Percentiles rank a stretch among this genome's conserved stretches.
Conservation (phyloP, 352 stramenopile genomes). For the Phytophthora citricola region DNA sequence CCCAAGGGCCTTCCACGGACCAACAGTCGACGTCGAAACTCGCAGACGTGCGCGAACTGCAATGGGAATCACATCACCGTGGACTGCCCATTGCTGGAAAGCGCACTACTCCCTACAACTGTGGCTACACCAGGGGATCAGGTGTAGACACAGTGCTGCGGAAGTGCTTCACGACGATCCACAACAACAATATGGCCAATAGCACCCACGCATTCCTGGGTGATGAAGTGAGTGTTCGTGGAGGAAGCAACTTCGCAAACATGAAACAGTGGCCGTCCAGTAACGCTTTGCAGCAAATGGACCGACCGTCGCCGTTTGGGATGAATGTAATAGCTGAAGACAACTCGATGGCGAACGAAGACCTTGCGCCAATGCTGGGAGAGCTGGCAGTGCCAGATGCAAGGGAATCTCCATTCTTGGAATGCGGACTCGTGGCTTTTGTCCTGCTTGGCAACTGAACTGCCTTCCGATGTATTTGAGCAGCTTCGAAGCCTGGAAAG, state of each 20-base stretch:
- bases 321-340: slow-evolving; percentile 81
- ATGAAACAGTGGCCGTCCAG: slow-evolving; percentile 47
- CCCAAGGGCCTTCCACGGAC: slow-evolving; percentile 44
- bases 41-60: slow-evolving; percentile 74
- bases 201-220: slow-evolving; percentile 86
- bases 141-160: slow-evolving; percentile 79
- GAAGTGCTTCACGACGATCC: slow-evolving; percentile 87
- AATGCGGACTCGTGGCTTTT: slow-evolving; percentile 67
- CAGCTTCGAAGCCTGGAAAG: slow-evolving; percentile 43
- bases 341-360: slow-evolving; percentile 46
- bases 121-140: slow-evolving; percentile 8
- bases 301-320: slow-evolving; percentile 60
- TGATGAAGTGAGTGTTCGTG: slow-evolving; percentile 87
- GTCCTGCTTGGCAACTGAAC: slow-evolving; percentile 66
- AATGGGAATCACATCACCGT: slow-evolving; percentile 86
- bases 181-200: slow-evolving; percentile 88
- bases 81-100: slow-evolving; percentile 76
- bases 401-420: slow-evolving; percentile 48
- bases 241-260: slow-evolving; percentile 55
- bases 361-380: slow-evolving; percentile 48
- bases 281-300: slow-evolving; percentile 33
- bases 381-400: slow-evolving; percentile 36
- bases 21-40: slow-evolving; percentile 72
- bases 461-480: slow-evolving; percentile 70
- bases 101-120: slow-evolving; percentile 34